phyloP scores from a whole-genome alignment of 371 early-diverging fungal genomes.

The Circinella umbellata region DNA sequence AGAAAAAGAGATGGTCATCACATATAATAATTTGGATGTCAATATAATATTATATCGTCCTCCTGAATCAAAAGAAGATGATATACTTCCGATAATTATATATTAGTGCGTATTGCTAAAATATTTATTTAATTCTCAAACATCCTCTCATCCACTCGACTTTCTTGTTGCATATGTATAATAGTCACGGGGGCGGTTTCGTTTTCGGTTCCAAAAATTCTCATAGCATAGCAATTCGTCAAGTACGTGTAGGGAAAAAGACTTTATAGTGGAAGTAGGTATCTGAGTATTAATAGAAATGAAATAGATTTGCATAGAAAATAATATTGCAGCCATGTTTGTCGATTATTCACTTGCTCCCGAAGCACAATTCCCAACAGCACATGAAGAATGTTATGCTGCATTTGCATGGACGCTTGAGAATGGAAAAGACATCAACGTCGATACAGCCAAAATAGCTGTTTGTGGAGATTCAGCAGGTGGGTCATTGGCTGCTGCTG shows the following conservation, averaged over 20 bases:
- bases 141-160: no score
- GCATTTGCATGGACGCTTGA: slow-evolving; percentile 26
- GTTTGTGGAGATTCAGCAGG: slow-evolving; percentile 31
- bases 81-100: slow-evolving; percentile 14
- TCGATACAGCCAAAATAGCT: slow-evolving; percentile 22
- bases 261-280: no score
- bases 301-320: slow-evolving; percentile 6
- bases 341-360: slow-evolving; percentile 32
- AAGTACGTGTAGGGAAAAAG: slow-evolving; percentile 10
- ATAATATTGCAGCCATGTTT: slow-evolving; percentile 23
- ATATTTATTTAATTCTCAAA: background rate
- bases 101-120: slow-evolving; percentile 15
- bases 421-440: slow-evolving; percentile 13
- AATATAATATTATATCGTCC: slow-evolving; percentile 12
- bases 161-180: no score
- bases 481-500: slow-evolving; percentile 24
- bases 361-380: slow-evolving; percentile 32
- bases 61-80: slow-evolving; percentile 15
- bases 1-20: slow-evolving; percentile 7
- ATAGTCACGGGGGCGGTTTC: slow-evolving; percentile 10
- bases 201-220: slow-evolving; percentile 25
- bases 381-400: slow-evolving; percentile 36
- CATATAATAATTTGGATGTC: background rate
- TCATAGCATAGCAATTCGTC: slow-evolving; percentile 19
- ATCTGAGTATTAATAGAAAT: background rate